Evolutionary conservation across 2,329 filamentous ascomycete species (phyloP).

Genomic region (Xylaria sp.): DNA sequence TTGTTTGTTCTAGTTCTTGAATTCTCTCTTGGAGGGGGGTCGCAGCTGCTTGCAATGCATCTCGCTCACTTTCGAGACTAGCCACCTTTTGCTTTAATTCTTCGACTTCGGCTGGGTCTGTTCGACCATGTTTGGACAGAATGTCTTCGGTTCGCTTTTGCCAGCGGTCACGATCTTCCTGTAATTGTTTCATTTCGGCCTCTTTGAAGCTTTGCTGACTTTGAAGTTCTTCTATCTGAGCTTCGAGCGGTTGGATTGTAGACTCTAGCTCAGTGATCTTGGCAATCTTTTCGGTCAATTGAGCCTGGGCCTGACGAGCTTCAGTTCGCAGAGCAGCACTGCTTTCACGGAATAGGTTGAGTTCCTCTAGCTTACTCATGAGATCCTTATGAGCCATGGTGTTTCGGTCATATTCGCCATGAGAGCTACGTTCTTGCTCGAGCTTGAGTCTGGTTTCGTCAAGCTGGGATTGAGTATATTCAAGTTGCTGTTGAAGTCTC

Average conservation of each 20-base stretch:
- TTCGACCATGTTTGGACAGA: constrained; percentile 93
- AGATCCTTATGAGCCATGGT: constrained; percentile 87
- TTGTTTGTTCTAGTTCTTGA: constrained; percentile 60
- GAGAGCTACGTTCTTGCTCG: constrained; percentile 84
- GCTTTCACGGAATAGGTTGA: constrained; percentile 96
- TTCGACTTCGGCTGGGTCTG: constrained; percentile 93
- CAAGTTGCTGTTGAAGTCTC: constrained; percentile 87
- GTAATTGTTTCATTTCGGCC: constrained; percentile 87
- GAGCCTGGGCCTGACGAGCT: constrained; percentile 79
- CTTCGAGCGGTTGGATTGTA: constrained; percentile 84
- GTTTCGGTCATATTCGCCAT: constrained; percentile 77
- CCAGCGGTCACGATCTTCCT: constrained; percentile 93
- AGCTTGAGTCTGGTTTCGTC: constrained; percentile 91
- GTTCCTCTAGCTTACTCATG: constrained; percentile 93
- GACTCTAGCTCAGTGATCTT: constrained; percentile 79
- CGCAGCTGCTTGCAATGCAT: constrained; percentile 63
- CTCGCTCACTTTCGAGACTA: constrained; percentile 72
- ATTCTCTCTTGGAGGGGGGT: constrained; percentile 65
- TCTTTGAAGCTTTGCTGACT: constrained; percentile 83
- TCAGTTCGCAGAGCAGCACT: constrained; percentile 91
- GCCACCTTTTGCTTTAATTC: constrained; percentile 83
- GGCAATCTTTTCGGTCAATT: constrained; percentile 78
- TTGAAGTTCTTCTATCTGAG: constrained; percentile 82
- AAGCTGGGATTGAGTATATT: constrained; percentile 86
- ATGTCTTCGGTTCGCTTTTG: constrained; percentile 97